Conservation (phyloP, 805 yeast genomes). For the Wickerhamomyces hampshirensis region DNA sequence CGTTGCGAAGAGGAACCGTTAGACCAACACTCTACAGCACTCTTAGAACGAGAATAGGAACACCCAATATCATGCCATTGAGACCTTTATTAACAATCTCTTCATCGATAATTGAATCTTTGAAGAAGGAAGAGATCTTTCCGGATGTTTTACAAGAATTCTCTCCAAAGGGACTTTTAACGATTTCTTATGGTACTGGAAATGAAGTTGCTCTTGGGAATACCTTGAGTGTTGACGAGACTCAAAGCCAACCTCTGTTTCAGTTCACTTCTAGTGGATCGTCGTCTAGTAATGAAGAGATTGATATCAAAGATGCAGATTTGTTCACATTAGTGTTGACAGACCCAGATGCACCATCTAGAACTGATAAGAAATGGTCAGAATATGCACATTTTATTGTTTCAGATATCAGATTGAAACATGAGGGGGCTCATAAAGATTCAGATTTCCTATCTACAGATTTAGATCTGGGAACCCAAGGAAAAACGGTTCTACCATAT, state of each 20-base stretch:
- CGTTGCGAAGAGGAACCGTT: not conserved
- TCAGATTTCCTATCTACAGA: slow-evolving; percentile 32
- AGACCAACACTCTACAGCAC: not conserved
- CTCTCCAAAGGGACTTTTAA: slow-evolving; percentile 37
- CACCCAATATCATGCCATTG: slow-evolving; percentile 16
- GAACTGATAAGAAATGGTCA: slow-evolving; percentile 80
- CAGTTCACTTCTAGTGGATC: slow-evolving; percentile 37
- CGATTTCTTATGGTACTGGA: slow-evolving; percentile 55
- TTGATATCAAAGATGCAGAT: slow-evolving; percentile 32
- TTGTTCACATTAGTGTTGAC: slow-evolving; percentile 74
- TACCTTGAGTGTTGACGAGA: slow-evolving; percentile 54
- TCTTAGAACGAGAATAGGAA: not conserved
- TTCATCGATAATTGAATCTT: slow-evolving; percentile 30
- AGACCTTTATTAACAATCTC: slow-evolving; percentile 24
- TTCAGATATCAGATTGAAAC: slow-evolving; percentile 45
- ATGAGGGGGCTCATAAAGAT: slow-evolving; percentile 30
- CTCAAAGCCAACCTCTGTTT: slow-evolving; percentile 64
- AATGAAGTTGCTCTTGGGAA: slow-evolving; percentile 78
- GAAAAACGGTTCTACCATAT: slow-evolving; percentile 49
- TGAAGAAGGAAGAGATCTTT: slow-evolving; percentile 36
- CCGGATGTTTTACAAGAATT: slow-evolving; percentile 36
- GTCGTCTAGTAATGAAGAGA: slow-evolving; percentile 22
- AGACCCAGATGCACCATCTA: slow-evolving; percentile 93
- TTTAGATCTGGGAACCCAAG: slow-evolving; percentile 30
- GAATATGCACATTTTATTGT: slow-evolving; percentile 77